Percentiles rank a stretch among this genome's conserved stretches.
phyloP scores from a whole-genome alignment of 2,329 filamentous ascomycete species.

The Clathrospora elynae region DNA sequence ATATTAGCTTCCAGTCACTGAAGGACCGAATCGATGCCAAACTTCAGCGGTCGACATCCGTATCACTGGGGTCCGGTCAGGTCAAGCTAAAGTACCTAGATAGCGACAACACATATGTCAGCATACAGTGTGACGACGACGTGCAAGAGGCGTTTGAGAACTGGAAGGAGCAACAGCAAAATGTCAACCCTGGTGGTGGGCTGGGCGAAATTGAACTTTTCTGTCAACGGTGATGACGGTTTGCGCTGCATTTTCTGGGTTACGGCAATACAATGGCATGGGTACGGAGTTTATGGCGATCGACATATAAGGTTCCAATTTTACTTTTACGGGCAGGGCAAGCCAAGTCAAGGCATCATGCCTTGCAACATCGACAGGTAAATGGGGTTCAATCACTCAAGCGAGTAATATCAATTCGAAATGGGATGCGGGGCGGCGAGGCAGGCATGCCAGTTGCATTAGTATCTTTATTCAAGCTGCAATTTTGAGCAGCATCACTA shows the following conservation, averaged over 20 bases:
- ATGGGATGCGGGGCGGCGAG: no score
- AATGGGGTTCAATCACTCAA: no score
- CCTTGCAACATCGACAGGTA: no score
- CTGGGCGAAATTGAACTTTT: constrained; percentile 81
- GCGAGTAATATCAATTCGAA: no score
- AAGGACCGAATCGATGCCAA: constrained; percentile 97
- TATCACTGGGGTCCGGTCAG: constrained; percentile 79
- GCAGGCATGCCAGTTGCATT: no score
- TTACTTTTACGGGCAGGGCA: no score
- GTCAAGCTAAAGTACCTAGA: constrained; percentile 90
- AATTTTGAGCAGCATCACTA: no score
- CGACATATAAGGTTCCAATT: no score
- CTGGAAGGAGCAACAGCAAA: constrained; percentile 78
- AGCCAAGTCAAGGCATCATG: no score
- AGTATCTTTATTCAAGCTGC: no score
- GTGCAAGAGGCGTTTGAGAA: constrained; percentile 95
- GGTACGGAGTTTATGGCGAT: no score
- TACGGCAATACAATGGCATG: no score
- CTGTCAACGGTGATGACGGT: constrained; percentile 41
- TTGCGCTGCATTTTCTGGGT: constrained; percentile 2
- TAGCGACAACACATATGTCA: constrained; percentile 83
- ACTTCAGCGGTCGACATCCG: constrained; percentile 81
- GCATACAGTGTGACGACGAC: constrained; percentile 93
- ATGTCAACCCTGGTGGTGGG: constrained; percentile 63
- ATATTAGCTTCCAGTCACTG: constrained; percentile 90